Base-by-base conservation (phyloP, 257 asterid species). In the Mitragyna speciosa region DNA sequence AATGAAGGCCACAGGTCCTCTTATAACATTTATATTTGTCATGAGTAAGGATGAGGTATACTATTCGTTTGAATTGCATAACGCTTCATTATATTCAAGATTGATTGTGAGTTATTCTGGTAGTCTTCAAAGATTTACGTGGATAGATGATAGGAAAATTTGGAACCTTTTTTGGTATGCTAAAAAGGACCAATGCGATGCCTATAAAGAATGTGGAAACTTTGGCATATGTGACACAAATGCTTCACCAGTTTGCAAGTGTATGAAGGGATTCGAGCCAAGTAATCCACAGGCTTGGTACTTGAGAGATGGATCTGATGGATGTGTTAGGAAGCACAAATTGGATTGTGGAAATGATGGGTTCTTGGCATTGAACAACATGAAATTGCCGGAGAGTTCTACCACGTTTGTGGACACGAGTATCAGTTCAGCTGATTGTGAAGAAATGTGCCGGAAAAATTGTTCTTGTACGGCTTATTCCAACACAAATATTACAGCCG, bases 161-260 rank as follows among this genome's bases (percentile, higher is more conserved):
- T 95, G 99, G 98, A 93, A 65, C 43, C 24, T 78, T 5, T 95
- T 86, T 82, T 95, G 99, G 98, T 87, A 89, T 79, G 99, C 99
- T 0, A 93, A 91, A 5, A 92, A 85, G 48, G 99, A 95, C 31
- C 97, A 91, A 78, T 95, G 99, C 81, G 99, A 95, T 68, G 75
- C 24, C 3, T 95, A 85, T 78, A 80, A 82, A 76, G 98, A 89
- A 73, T 95, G 99, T 54, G 99, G 98, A 14, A 74, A 74, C 1
- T 89, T 78, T 9, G 99, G 99, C 1, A 72, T 93, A 4, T 95
- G 99, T 17, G 97, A 95, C 71, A 77, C 94, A 1, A 92, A 91
- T 54, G 76, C 75, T 2, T 93, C 97, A 7, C 99, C 99, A 0
- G 89, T 93, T 6, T 95, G 99, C 76, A 78, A 76, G 45, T 95